phyloP scores from a whole-genome alignment of 2,329 filamentous ascomycete genomes.

The Calonectria naviculata region DNA sequence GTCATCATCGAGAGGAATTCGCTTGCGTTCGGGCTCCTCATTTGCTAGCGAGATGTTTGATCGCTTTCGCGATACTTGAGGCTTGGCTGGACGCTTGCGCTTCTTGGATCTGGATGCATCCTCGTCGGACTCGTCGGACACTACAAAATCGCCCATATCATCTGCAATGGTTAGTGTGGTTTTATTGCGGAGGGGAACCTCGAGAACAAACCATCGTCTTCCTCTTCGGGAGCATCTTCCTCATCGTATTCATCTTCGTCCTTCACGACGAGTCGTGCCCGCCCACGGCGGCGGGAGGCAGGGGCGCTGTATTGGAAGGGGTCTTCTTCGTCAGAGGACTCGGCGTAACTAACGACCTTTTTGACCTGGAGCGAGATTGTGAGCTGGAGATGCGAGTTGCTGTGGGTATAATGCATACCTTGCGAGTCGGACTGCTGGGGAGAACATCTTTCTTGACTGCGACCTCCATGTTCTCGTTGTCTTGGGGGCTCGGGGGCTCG shows the following conservation, averaged over 20 bases:
- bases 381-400: background rate
- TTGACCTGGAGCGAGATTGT: slow-evolving; percentile 52
- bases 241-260: slow-evolving; percentile 80
- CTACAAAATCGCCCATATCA: slow-evolving; percentile 90
- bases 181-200: too few relatives aligned
- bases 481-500: slow-evolving; percentile 75
- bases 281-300: slow-evolving; percentile 52
- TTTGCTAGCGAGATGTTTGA: slow-evolving; percentile 61
- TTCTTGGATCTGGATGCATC: slow-evolving; percentile 71
- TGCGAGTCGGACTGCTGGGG: slow-evolving; percentile 80
- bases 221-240: slow-evolving; percentile 69
- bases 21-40: slow-evolving; percentile 23
- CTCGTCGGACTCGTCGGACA: slow-evolving; percentile 86
- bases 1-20: slow-evolving; percentile 53
- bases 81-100: slow-evolving; percentile 74
- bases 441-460: slow-evolving; percentile 35
- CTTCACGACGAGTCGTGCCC: slow-evolving; percentile 69
- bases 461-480: slow-evolving; percentile 61
- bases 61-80: slow-evolving; percentile 69
- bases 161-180: slow-evolving; percentile 46
- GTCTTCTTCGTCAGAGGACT: slow-evolving; percentile 85
- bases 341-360: slow-evolving; percentile 80
- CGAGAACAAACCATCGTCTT: slow-evolving; percentile 65
- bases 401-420: slow-evolving; percentile 61
- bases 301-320: slow-evolving; percentile 65